Evolutionary conservation across 176 grass and related monocot genomes (phyloP).

Genomic region (Panicum miliaceum): DNA sequence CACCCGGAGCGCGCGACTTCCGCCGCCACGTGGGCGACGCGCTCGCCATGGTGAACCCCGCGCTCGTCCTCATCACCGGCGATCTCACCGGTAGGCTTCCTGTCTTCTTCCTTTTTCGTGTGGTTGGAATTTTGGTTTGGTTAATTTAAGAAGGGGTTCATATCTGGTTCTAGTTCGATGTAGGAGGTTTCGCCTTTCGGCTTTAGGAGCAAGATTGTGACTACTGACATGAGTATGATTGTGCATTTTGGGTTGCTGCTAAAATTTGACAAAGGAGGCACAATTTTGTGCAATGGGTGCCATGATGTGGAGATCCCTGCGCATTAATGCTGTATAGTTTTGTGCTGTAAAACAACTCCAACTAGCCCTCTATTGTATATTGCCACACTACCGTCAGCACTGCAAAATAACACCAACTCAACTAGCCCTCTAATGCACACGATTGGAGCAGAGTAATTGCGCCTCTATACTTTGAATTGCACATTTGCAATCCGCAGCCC

Average conservation of each 20-base stretch:
- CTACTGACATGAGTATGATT: neutral
- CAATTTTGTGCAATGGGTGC: neutral
- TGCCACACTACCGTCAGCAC: neutral
- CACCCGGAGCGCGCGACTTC: conserved; percentile 71
- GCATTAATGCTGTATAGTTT: too few relatives aligned
- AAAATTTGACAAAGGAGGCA: neutral
- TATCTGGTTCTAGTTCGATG: neutral
- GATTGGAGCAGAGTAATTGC: neutral
- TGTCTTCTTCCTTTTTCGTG: neutral
- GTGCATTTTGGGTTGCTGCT: neutral
- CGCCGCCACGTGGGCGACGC: conserved; percentile 53
- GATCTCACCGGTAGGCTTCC: conserved; percentile 33
- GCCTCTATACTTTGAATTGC: neutral
- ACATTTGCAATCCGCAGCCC: neutral
- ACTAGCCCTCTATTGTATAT: neutral
- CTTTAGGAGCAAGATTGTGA: neutral
- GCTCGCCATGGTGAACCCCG: conserved; percentile 63
- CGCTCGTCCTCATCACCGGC: conserved; percentile 48
- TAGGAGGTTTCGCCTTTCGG: neutral
- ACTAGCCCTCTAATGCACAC: too few relatives aligned
- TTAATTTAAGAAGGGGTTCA: neutral
- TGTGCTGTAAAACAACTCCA: neutral
- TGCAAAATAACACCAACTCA: neutral
- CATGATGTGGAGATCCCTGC: neutral
- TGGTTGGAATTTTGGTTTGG: neutral